Evolutionary conservation across 73 alveolate species (phyloP).

Genomic region (Paramecium primaurelia): DNA sequence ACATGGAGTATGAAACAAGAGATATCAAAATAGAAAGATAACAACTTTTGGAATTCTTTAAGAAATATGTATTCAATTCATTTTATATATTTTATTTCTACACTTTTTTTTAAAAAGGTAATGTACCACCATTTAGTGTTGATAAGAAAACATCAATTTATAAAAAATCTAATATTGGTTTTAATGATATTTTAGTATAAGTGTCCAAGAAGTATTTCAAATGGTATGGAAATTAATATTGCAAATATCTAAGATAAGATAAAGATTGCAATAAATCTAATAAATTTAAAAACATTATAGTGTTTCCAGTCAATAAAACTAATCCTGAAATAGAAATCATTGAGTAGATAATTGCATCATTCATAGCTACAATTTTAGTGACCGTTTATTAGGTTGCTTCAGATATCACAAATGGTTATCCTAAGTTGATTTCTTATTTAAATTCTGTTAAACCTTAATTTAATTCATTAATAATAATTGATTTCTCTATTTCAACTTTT

Average conservation of each 20-base stretch:
- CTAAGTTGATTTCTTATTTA: background rate
- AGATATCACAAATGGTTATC: background rate
- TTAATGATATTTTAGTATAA: background rate
- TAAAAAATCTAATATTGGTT: background rate
- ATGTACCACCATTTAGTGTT: background rate
- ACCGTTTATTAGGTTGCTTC: background rate
- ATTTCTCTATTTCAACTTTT: background rate
- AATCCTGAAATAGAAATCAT: background rate
- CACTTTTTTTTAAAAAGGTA: background rate
- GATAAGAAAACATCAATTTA: background rate
- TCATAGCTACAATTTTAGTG: background rate
- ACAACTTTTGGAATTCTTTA: background rate
- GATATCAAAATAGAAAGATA: background rate
- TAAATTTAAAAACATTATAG: background rate
- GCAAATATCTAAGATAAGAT: background rate
- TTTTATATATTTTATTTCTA: background rate
- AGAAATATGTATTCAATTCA: background rate
- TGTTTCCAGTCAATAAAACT: background rate
- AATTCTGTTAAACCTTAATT: background rate
- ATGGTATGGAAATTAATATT: background rate
- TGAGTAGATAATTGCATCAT: background rate
- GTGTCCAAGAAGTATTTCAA: background rate
- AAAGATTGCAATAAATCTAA: background rate
- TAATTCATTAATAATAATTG: background rate
- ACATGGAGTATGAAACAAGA: background rate